Conservation (phyloP, 768 basidiomycete species). For the Wakefieldia striispora region DNA sequence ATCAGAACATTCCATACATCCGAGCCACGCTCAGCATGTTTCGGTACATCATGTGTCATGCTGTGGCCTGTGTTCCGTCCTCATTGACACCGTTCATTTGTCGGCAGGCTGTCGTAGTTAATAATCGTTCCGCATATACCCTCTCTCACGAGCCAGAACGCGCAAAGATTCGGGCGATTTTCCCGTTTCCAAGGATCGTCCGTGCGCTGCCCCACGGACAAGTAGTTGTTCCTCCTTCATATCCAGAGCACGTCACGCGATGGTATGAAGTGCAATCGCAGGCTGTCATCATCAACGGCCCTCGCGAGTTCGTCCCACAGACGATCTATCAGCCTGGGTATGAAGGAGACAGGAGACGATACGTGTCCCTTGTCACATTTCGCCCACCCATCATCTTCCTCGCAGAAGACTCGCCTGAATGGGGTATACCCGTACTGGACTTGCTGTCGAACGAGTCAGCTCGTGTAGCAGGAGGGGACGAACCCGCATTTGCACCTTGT, state of each 20-base stretch:
- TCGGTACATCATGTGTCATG: background rate
- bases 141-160: background rate
- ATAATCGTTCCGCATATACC: background rate
- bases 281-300: conserved; percentile 23
- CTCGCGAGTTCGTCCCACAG: conserved; percentile 59
- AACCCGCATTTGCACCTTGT: conserved; percentile 59
- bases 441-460: conserved; percentile 55
- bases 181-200: background rate
- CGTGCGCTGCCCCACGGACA: background rate
- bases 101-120: background rate
- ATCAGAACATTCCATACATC: background rate
- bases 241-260: background rate
- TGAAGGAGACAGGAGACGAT: conserved; percentile 65
- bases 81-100: background rate
- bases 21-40: background rate
- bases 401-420: conserved; percentile 48
- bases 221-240: background rate
- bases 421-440: conserved; percentile 57
- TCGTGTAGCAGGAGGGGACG: conserved; percentile 50
- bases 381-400: conserved; percentile 61
- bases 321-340: conserved; percentile 68
- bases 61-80: background rate
- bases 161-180: background rate
- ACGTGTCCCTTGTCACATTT: conserved; percentile 62
- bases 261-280: conserved; percentile 1